Evolutionary conservation across 164 flowering plant species (phyloP).

Genomic region (Houttuynia cordata): DNA sequence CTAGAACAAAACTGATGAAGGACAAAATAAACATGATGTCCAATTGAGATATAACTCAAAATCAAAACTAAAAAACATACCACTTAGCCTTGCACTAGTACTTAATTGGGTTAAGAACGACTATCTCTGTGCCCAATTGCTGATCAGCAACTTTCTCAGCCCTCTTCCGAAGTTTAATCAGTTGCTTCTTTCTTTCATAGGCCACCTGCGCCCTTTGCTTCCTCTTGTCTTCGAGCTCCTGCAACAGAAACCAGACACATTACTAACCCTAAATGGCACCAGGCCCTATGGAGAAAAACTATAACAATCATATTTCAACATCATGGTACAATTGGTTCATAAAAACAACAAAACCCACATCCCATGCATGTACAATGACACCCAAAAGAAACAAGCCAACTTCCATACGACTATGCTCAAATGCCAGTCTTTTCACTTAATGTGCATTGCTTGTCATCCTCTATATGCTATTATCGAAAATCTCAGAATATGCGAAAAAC

Average conservation of each 20-base stretch:
- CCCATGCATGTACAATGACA: neutral
- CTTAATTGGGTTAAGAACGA: constrained; percentile 43
- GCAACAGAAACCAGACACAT: neutral
- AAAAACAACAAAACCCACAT: neutral
- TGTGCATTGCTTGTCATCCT: no score
- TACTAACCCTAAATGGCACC: no score
- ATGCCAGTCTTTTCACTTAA: no score
- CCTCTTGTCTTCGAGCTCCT: constrained; percentile 17
- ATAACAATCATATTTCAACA: neutral
- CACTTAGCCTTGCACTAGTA: constrained; percentile 20
- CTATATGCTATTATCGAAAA: no score
- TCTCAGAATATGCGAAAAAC: no score
- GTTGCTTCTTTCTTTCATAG: constrained; percentile 57
- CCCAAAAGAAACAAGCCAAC: no score
- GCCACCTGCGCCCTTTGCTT: constrained; percentile 13
- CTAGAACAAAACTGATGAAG: no score
- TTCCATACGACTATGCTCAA: no score
- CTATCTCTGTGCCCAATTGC: constrained; percentile 60
- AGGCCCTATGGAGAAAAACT: neutral
- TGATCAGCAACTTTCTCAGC: constrained; percentile 69
- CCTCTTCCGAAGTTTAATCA: constrained; percentile 43
- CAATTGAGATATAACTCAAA: no score
- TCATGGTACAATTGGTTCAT: neutral
- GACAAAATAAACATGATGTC: no score
- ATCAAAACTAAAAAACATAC: no score